Evolutionary conservation across 805 yeast species (phyloP), one percentile per base, ranked within the genome.

Genomic region (Ogataea trehalophila): DNA sequence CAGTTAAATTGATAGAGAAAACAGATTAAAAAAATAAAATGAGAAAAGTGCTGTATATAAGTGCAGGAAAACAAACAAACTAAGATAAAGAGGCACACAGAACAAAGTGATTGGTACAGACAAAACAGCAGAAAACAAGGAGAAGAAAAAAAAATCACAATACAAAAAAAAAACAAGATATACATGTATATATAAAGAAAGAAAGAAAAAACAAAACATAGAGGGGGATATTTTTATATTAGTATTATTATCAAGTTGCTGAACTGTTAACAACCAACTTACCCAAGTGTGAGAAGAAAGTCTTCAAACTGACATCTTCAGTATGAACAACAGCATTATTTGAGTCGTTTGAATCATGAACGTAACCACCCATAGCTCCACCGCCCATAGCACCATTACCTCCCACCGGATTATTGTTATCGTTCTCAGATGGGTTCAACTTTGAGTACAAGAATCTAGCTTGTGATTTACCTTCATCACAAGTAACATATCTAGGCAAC

Each of bases 381-480:
- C 31, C 31, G 9, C 31, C 31, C 31, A 26, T 26, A 43, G 72
- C 67, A 34, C 71, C 70, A 52, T 72, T 73, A 44, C 79, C 81
- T 42, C 75, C 68, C 55, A 72, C 72, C 15, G 41, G 22, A 41
- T 71, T 74, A 23, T 64, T 69, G 34, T 53, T 52, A 54, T 80
- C 78, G 65, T 84, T 84, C 54, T 87, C 89, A 41, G 96, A 85
- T 37, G 99, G 99, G 68, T 95, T 94, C 67, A 94, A 80, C 70
- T 90, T 94, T 29, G 97, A 88, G 68, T 89, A 82, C 68, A 94
- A 76, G 76, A 94, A 94, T 71, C 99, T 83, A 2, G 98, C 97
- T 71, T 94, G 99, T 15, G 97, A 91, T 47, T 97, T 97, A 60
- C 99, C 98, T 59, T 92, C 97, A 65, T 92, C 97, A 50, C 97